Evolutionary conservation across 345 rosid genomes (phyloP).

Genomic region (Physaria fendleri): DNA sequence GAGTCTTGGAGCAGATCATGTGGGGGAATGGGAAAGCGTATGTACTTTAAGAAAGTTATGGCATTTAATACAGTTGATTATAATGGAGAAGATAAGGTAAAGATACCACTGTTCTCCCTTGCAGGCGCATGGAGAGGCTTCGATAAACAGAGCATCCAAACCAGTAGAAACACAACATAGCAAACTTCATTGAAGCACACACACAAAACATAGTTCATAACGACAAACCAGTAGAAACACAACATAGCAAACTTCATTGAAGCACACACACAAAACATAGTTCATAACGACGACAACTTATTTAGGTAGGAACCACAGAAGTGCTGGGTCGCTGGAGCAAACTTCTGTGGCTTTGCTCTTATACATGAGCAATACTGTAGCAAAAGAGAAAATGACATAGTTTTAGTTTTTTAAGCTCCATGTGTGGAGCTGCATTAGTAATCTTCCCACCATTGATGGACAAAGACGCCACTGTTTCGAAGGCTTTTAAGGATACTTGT

Average conservation of each 20-base stretch:
- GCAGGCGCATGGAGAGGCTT: no score
- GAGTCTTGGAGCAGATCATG: conserved; percentile 60
- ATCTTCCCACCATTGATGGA: conserved; percentile 85
- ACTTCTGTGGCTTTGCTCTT: conserved; percentile 16
- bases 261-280: conserved; percentile 8
- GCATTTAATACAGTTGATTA: conserved; percentile 49
- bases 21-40: conserved; percentile 60
- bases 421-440: conserved; percentile 14
- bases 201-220: conserved; percentile 19
- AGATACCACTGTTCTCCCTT: no score
- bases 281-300: conserved; percentile 25
- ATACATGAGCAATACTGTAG: conserved; percentile 14
- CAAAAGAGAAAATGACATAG: conserved; percentile 1
- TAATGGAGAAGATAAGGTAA: conserved; percentile 38
- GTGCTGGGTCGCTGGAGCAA: conserved; percentile 24
- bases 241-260: conserved; percentile 24
- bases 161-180: conserved; percentile 18
- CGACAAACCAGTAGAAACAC: conserved; percentile 14
- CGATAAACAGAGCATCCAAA: not conserved
- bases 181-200: conserved; percentile 21
- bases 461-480: conserved; percentile 65
- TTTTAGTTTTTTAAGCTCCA: conserved; percentile 13
- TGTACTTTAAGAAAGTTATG: conserved; percentile 81
- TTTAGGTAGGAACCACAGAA: conserved; percentile 20
- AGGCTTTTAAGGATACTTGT: conserved; percentile 49